Evolutionary conservation across 768 basidiomycete genomes (phyloP).

Genomic region (Cystoderma amianthinum): DNA sequence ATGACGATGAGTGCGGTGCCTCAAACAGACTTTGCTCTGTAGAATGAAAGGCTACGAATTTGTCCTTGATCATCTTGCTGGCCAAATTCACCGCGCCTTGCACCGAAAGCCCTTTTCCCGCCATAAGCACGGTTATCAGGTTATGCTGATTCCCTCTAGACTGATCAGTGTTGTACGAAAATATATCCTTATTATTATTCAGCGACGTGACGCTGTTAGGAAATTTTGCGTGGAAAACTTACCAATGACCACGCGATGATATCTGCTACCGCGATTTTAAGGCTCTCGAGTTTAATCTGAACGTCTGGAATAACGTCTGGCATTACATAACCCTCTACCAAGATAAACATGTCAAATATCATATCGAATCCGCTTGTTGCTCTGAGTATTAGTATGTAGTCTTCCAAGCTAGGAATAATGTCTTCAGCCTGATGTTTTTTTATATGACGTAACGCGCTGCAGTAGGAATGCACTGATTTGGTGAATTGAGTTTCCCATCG

Average conservation of each 20-base stretch:
- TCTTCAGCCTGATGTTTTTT: slow-evolving; percentile 15
- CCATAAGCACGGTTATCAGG: slow-evolving; percentile 43
- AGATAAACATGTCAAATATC: slow-evolving; percentile 45
- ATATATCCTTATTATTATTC: slow-evolving; percentile 43
- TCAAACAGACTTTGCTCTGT: slow-evolving; percentile 12
- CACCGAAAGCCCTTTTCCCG: slow-evolving; percentile 31
- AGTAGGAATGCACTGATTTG: slow-evolving; percentile 24
- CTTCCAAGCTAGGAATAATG: slow-evolving; percentile 32
- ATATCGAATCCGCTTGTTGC: slow-evolving; percentile 31
- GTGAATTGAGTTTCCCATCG: slow-evolving; percentile 37
- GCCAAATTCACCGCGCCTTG: slow-evolving; percentile 43
- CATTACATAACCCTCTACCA: slow-evolving; percentile 26
- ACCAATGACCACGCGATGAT: slow-evolving; percentile 52
- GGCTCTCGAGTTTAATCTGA: slow-evolving; percentile 19
- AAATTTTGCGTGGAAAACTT: slow-evolving; percentile 8
- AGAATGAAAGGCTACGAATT: slow-evolving; percentile 27
- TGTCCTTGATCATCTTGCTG: slow-evolving; percentile 28
- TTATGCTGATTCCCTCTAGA: slow-evolving; percentile 29
- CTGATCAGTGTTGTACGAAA: slow-evolving; percentile 45
- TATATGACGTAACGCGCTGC: slow-evolving; percentile 22
- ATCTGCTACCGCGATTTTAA: slow-evolving; percentile 38
- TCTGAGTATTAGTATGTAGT: not conserved
- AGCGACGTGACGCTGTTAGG: slow-evolving; percentile 2
- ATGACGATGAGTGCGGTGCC: slow-evolving; percentile 9
- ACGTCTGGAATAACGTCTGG: too few relatives aligned